Evolutionary conservation across 257 asterid genomes (phyloP), one percentile per base, ranked within the genome.

Genomic region (Rhazya stricta): DNA sequence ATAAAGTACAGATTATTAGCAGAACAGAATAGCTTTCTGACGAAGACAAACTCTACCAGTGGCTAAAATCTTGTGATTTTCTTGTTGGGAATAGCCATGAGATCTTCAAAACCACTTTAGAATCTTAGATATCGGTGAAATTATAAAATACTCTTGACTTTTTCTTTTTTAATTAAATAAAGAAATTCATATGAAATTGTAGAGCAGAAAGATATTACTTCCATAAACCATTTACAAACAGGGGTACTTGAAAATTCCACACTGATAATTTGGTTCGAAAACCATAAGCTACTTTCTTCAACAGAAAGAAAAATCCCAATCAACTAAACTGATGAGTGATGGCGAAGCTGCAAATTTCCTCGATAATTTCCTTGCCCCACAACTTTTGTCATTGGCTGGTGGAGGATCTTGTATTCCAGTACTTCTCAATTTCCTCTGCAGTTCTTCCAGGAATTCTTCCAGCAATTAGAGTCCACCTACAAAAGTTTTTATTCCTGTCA

Each of bases 371-470:
- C 50, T 18, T 48, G 54, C 0, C 23, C 23, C 54, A 48, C 4
- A 48, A 48, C 5, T 48, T n/a, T 19, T 32, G 29, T 75, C 70
- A 50, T 57, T 60, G 81, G 67, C 68, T 78, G 3, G 74, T 68
- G 27, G 81, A 68, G 58, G 36, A 69, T 74, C 74, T 79, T 7
- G 81, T 34, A 19, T 60, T 80, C 81, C 90, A 88, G 57, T 81
- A 88, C 34, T 80, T 81, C 73, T 86, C 79, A 66, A 86, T 83
- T 63, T 88, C 85, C 69, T 86, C 78, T 1, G 88, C 89, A 67
- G 58, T 88, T 86, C 89, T 88, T 78, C 91, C 89, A 25, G 91
- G 89, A 19, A 87, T 84, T 74, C 91, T 81, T 75, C 90, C 90
- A 46, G 92, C 92, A 39, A 86, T 88, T 37, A 88, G 67, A 27